Conservation (phyloP, 805 yeast genomes). For the Jamesozyma spencerorum region DNA sequence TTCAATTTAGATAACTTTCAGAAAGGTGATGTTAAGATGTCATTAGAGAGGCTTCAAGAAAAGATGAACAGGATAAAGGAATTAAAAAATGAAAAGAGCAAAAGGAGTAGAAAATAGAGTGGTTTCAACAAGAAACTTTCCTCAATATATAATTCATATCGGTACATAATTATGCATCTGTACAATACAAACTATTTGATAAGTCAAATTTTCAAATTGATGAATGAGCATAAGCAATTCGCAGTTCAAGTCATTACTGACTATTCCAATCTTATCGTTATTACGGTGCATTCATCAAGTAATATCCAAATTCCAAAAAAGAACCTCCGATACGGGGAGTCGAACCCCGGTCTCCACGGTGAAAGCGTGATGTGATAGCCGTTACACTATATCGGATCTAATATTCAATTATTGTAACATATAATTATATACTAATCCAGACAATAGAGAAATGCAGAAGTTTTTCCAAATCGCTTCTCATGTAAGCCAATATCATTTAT, state of each 20-base stretch:
- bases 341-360: slow-evolving; percentile 3
- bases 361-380: slow-evolving; percentile 3
- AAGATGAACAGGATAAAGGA: slow-evolving; percentile 39
- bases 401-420: too few relatives aligned
- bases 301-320: too few relatives aligned
- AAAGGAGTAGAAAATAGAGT: neutral
- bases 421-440: too few relatives aligned
- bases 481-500: too few relatives aligned
- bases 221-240: too few relatives aligned
- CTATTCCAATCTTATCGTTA: too few relatives aligned
- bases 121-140: neutral
- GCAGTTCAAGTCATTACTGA: too few relatives aligned
- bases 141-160: neutral
- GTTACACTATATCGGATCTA: slow-evolving; percentile 2
- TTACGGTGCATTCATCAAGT: too few relatives aligned
- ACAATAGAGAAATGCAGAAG: too few relatives aligned
- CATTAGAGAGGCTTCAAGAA: slow-evolving; percentile 51
- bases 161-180: neutral
- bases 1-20: slow-evolving; percentile 55
- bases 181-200: neutral
- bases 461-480: too few relatives aligned
- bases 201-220: neutral
- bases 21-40: slow-evolving; percentile 63
- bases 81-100: slow-evolving; percentile 18
- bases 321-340: slow-evolving; percentile 1